phyloP scores from a whole-genome alignment of 768 basidiomycete genomes.

The Trametes cinnabarina region DNA sequence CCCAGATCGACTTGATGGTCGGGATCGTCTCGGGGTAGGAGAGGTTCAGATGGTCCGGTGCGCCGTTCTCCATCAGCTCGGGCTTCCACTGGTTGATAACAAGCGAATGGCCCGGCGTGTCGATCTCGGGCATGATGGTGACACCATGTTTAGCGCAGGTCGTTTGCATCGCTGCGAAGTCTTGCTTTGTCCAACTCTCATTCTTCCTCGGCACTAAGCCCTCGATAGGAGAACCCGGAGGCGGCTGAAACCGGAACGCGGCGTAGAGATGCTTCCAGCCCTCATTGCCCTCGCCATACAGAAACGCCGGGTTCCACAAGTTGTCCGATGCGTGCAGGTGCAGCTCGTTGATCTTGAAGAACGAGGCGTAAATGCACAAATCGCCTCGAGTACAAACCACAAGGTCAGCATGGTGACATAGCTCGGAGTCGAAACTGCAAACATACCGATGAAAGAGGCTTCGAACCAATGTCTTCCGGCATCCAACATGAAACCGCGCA shows the following conservation, averaged over 20 bases:
- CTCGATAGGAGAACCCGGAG: constrained; percentile 31
- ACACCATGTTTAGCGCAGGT: constrained; percentile 39
- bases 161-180: constrained; percentile 36
- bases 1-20: constrained; percentile 43
- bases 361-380: constrained; percentile 43
- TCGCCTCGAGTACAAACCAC: too few relatives aligned
- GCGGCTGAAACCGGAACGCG: constrained; percentile 42
- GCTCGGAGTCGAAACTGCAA: not conserved
- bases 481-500: constrained; percentile 47
- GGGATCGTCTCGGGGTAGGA: constrained; percentile 44
- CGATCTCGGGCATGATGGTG: constrained; percentile 42
- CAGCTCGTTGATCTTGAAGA: constrained; percentile 45
- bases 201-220: constrained; percentile 39
- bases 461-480: constrained; percentile 46
- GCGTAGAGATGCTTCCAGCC: constrained; percentile 42
- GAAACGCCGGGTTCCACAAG: constrained; percentile 40
- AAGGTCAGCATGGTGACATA: too few relatives aligned
- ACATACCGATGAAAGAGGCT: constrained; percentile 33
- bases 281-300: constrained; percentile 33
- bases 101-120: constrained; percentile 44
- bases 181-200: constrained; percentile 38
- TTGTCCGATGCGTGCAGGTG: constrained; percentile 46
- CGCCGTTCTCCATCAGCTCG: constrained; percentile 37
- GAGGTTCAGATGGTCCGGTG: constrained; percentile 41
- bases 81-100: constrained; percentile 47